These are phyloP conservation scores for Phytophthora europaea DNA, from an alignment of 352 stramenopile species.

Conservation along the genomic window DNA sequence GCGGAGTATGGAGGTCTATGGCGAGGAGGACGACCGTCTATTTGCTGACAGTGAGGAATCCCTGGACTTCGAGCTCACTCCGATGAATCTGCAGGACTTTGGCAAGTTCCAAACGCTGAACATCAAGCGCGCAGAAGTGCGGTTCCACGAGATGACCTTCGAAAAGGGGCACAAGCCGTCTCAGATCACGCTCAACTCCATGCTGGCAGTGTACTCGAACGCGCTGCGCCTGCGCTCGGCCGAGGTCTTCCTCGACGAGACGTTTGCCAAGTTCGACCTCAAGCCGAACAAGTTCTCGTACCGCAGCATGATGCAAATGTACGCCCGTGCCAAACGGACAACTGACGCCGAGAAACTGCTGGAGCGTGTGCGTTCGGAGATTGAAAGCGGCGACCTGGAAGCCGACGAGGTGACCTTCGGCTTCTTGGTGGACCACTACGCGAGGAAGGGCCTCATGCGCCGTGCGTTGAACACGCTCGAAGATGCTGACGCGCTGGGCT, in stretches of 20 bases:
- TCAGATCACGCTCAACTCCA: conserved; percentile 77
- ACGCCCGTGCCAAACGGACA: conserved; percentile 71
- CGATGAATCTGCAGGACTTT: conserved; percentile 79
- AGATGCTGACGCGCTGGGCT: conserved; percentile 57
- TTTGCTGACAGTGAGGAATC: conserved; percentile 50
- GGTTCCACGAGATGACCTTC: conserved; percentile 72
- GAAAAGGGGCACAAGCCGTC: conserved; percentile 51
- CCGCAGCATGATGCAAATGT: conserved; percentile 88
- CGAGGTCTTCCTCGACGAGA: conserved; percentile 57
- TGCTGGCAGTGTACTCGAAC: conserved; percentile 85
- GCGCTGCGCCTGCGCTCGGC: conserved; percentile 68
- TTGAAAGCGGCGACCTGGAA: conserved; percentile 62
- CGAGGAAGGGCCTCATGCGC: conserved; percentile 67
- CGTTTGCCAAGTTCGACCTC: conserved; percentile 57
- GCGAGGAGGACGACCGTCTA: conserved; percentile 43
- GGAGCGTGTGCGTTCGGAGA: conserved; percentile 48
- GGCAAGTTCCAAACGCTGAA: conserved; percentile 76
- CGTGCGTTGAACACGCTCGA: conserved; percentile 77
- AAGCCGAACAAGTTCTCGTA: conserved; percentile 74
- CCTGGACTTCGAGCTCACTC: conserved; percentile 53
- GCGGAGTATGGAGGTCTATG: conserved; percentile 48
- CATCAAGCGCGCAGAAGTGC: conserved; percentile 70
- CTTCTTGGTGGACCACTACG: conserved; percentile 82
- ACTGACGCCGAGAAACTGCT: conserved; percentile 62
- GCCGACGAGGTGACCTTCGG: conserved; percentile 69